These are phyloP conservation scores for Scedosporium minutisporum DNA, from an alignment of 2,329 filamentous ascomycete genomes.

Conservation along the genomic window DNA sequence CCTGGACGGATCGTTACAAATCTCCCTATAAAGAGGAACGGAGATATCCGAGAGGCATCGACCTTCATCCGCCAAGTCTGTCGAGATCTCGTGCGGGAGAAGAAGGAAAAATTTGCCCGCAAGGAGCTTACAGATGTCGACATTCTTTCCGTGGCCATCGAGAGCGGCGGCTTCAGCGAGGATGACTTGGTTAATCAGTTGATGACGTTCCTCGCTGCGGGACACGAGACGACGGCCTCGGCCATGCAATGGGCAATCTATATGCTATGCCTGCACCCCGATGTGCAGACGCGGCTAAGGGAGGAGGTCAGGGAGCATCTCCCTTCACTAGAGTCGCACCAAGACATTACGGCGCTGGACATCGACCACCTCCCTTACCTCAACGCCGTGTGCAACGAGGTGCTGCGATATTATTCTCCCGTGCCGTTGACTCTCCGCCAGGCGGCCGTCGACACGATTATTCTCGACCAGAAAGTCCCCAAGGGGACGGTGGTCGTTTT, in stretches of 20 bases:
- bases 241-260: constrained; percentile 32
- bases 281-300: constrained; percentile 60
- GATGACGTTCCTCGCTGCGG: constrained; percentile 54
- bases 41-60: constrained; percentile 35
- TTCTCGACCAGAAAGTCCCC: constrained; percentile 57
- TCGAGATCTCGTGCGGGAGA: constrained; percentile 56
- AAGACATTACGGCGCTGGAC: constrained; percentile 4
- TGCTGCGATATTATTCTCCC: constrained; percentile 63
- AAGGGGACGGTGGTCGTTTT: constrained; percentile 62
- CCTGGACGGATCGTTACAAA: constrained; percentile 43
- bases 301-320: constrained; percentile 55
- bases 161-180: constrained; percentile 65
- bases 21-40: constrained; percentile 64
- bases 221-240: constrained; percentile 34
- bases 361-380: constrained; percentile 72
- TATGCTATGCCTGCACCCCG: constrained; percentile 23
- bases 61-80: constrained; percentile 1
- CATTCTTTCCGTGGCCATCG: constrained; percentile 71
- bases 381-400: constrained; percentile 68
- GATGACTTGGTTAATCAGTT: constrained; percentile 78
- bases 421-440: constrained; percentile 63
- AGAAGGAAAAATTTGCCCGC: constrained; percentile 45
- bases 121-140: constrained; percentile 39
- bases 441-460: constrained; percentile 52
- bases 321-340: constrained; percentile 32